Evolutionary conservation across 2,329 filamentous ascomycete genomes (phyloP).

Genomic region (Colletotrichum sp.): DNA sequence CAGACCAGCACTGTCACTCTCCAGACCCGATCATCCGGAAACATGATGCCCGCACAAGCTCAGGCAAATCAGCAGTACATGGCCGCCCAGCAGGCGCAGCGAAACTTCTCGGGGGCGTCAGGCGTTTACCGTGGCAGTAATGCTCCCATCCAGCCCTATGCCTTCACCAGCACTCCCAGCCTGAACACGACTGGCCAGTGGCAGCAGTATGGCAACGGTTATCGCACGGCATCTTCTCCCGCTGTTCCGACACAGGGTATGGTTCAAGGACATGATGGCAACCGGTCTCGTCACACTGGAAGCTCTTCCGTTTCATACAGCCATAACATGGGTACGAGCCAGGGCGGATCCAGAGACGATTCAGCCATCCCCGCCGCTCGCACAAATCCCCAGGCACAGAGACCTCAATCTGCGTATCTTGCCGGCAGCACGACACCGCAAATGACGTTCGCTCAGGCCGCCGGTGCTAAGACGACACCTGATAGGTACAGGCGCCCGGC

Average conservation of each 20-base stretch:
- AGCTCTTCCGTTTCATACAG: constrained; percentile 45
- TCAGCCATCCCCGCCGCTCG: constrained; percentile 48
- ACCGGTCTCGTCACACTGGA: constrained; percentile 33
- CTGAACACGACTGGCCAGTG: constrained; percentile 60
- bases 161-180: constrained; percentile 74
- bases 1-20: constrained; percentile 78
- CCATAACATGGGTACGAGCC: constrained; percentile 36
- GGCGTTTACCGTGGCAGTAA: constrained; percentile 60
- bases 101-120: constrained; percentile 53
- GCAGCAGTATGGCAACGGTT: constrained; percentile 51
- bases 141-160: constrained; percentile 75
- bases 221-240: constrained; percentile 54
- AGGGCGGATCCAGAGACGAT: constrained; percentile 57
- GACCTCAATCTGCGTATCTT: constrained; percentile 48
- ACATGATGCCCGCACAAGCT: constrained; percentile 57
- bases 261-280: constrained; percentile 32
- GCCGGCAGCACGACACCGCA: constrained; percentile 41
- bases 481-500: constrained; percentile 81
- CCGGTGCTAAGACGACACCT: constrained; percentile 70
- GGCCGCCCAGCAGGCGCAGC: constrained; percentile 46
- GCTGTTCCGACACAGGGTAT: constrained; percentile 44
- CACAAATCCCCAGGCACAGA: constrained; percentile 42
- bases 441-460: constrained; percentile 61
- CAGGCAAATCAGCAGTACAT: constrained; percentile 58
- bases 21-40: constrained; percentile 73